phyloP scores from a whole-genome alignment of 495 filamentous ascomycete genomes.

The Collariella sp. region DNA sequence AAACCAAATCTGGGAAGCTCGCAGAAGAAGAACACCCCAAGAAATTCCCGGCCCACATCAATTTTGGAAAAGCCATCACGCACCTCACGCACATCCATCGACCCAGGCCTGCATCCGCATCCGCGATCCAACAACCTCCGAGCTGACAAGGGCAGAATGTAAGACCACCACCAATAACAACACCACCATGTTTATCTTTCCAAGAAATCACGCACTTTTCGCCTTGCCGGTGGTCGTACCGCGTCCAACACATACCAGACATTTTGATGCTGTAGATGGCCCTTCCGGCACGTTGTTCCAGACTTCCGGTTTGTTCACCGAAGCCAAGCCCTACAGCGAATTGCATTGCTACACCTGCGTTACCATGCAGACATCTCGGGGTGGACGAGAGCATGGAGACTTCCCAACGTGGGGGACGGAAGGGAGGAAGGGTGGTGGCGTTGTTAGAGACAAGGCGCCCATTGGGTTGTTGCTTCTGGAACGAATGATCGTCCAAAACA shows the following conservation, averaged over 20 bases:
- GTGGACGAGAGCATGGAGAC: neutral
- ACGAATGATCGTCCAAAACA: neutral
- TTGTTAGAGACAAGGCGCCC: neutral
- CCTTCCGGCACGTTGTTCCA: neutral
- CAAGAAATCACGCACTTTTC: constrained; percentile 7
- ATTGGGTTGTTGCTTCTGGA: constrained; percentile 4
- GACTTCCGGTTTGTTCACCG: constrained; percentile 3
- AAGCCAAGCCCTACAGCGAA: constrained; percentile 14
- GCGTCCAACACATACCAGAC: neutral
- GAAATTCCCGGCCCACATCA: neutral
- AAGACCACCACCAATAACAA: neutral
- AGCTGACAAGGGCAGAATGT: neutral
- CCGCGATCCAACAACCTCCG: neutral
- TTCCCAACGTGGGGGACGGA: neutral
- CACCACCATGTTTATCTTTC: neutral
- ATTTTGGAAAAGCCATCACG: constrained; percentile 6
- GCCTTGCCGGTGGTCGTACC: neutral
- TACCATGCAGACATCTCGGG: constrained; percentile 8
- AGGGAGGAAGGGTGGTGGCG: constrained; percentile 1
- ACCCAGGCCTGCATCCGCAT: neutral
- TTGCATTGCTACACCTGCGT: constrained; percentile 8
- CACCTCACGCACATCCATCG: neutral
- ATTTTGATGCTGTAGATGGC: constrained; percentile 1
- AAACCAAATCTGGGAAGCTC: neutral
- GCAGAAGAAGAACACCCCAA: neutral